Conservation (phyloP, 1,284 basidiomycete genomes). For the Phellopilus nigrolimitatus region DNA sequence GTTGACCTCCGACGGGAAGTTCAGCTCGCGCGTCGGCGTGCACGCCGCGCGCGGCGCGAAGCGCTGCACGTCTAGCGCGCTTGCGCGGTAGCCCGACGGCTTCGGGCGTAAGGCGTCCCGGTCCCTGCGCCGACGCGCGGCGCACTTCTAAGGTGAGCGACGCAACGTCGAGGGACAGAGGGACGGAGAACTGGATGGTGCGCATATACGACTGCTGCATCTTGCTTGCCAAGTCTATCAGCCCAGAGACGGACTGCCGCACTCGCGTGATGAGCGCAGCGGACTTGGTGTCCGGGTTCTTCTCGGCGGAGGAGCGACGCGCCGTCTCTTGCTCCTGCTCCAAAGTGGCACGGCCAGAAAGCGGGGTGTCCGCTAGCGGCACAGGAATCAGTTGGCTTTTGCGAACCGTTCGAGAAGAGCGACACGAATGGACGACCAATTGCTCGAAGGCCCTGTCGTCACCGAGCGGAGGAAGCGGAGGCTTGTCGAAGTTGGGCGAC, state of each 20-base stretch:
- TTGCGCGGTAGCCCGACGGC: conserved; percentile 41
- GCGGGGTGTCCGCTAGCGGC: conserved; percentile 21
- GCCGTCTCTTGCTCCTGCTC: conserved; percentile 1
- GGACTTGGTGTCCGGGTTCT: neutral
- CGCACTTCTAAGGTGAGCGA: neutral
- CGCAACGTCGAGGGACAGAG: neutral
- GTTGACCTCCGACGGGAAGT: conserved; percentile 17
- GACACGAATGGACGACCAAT: conserved; percentile 13
- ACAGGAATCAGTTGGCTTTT: conserved; percentile 19
- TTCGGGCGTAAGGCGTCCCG: conserved; percentile 10
- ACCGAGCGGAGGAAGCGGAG: conserved; percentile 28
- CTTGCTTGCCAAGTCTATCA: conserved; percentile 18
- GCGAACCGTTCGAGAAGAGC: neutral
- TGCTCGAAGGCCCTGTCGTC: conserved; percentile 5
- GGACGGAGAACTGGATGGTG: conserved; percentile 15
- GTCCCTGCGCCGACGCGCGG: no score
- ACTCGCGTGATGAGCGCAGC: conserved; percentile 13
- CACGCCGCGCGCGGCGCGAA: conserved; percentile 27
- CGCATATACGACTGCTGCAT: conserved; percentile 20
- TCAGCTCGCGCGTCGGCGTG: conserved; percentile 15
- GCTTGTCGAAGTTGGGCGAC: conserved; percentile 40
- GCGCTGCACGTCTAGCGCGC: conserved; percentile 32
- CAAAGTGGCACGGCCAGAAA: neutral
- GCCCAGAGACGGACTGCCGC: conserved; percentile 13
- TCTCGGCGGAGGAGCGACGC: neutral